phyloP scores from a whole-genome alignment of 2,329 filamentous ascomycete species.

The Cladosporium phlei region DNA sequence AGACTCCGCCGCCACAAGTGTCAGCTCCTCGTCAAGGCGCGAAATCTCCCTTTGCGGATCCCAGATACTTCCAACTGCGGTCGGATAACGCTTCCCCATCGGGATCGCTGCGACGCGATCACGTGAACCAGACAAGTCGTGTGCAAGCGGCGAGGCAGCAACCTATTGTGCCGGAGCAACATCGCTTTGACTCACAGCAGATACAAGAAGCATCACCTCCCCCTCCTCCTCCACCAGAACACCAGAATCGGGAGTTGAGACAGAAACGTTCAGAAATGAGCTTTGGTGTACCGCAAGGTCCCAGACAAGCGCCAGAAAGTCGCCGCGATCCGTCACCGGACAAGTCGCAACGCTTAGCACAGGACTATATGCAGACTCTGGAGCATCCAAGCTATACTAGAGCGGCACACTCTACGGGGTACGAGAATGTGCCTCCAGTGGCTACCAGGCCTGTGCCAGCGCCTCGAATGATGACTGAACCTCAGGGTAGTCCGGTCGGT shows the following conservation, averaged over 20 bases:
- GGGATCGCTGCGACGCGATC: not conserved
- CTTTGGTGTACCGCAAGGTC: constrained; percentile 6
- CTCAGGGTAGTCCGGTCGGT: constrained; percentile 9
- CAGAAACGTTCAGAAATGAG: constrained; percentile 2
- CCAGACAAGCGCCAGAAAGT: constrained; percentile 7
- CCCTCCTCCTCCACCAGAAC: not conserved
- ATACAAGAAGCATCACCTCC: not conserved
- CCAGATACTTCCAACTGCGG: constrained; percentile 2
- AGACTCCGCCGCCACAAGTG: constrained; percentile 4
- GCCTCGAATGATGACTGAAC: constrained; percentile 13
- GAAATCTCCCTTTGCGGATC: constrained; percentile 6
- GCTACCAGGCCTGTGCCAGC: constrained; percentile 14
- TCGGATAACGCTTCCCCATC: not conserved
- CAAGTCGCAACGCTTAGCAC: constrained; percentile 5
- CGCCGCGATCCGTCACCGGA: constrained; percentile 10
- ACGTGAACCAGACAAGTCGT: too few relatives aligned
- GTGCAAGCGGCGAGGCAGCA: too few relatives aligned
- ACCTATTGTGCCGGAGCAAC: too few relatives aligned
- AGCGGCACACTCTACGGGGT: constrained; percentile 11
- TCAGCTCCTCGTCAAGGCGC: not conserved
- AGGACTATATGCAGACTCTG: constrained; percentile 1
- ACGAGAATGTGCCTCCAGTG: not conserved
- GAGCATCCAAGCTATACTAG: constrained; percentile 17
- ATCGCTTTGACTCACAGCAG: too few relatives aligned
- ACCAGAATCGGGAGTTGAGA: not conserved